These are phyloP conservation scores for Hypoxylon subgilvum DNA, from an alignment of 495 filamentous ascomycete genomes.

Conservation along the genomic window DNA sequence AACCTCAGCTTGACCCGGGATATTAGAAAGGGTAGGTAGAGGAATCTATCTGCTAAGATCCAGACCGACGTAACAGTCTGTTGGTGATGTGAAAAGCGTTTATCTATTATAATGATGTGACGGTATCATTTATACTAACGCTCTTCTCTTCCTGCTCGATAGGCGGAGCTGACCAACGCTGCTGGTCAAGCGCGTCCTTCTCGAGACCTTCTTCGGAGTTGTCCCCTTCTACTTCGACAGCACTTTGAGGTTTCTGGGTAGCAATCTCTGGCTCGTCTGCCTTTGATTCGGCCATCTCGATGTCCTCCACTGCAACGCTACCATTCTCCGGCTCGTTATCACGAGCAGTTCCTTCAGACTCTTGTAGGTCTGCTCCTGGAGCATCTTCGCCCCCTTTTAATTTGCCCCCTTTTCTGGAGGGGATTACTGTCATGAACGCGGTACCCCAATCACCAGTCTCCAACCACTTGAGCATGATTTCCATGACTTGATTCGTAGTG, in stretches of 20 bases:
- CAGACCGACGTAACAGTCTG: too few relatives aligned
- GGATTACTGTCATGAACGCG: slow-evolving; percentile 85
- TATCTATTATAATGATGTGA: too few relatives aligned
- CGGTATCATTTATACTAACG: too few relatives aligned
- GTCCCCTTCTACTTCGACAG: slow-evolving; percentile 40
- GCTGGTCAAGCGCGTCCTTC: slow-evolving; percentile 27
- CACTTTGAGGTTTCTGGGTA: background rate
- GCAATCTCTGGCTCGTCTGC: background rate
- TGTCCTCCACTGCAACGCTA: background rate
- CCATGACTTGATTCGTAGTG: slow-evolving; percentile 91
- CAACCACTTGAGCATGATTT: slow-evolving; percentile 94
- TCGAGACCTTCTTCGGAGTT: slow-evolving; percentile 39
- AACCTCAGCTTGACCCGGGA: too few relatives aligned
- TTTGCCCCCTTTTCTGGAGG: slow-evolving; percentile 78
- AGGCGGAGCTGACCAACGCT: slow-evolving; percentile 21
- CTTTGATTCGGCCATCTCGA: background rate
- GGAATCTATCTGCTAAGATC: too few relatives aligned
- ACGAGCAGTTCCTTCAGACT: slow-evolving; percentile 35
- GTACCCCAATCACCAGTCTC: slow-evolving; percentile 86
- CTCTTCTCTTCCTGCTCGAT: background rate
- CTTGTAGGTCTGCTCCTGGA: slow-evolving; percentile 33
- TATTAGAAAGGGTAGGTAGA: too few relatives aligned
- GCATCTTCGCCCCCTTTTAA: slow-evolving; percentile 45
- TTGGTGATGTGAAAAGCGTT: too few relatives aligned
- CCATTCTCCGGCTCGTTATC: slow-evolving; percentile 20